Conservation (phyloP, 2,329 filamentous ascomycete genomes). For the Cadophora sp. region DNA sequence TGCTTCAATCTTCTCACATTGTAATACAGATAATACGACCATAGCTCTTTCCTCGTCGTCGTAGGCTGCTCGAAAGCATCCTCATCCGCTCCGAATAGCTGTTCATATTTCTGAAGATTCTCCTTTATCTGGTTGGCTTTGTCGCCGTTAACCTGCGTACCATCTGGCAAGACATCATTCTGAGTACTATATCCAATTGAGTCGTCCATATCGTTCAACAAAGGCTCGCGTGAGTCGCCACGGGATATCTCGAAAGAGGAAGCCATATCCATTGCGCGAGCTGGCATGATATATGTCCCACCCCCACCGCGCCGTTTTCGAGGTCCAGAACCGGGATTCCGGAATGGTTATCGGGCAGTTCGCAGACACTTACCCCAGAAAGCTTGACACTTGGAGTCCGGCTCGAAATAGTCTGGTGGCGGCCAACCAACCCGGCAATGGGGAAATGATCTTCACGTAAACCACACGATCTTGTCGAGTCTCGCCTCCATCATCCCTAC, state of each 20-base stretch:
- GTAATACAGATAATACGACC: constrained; percentile 53
- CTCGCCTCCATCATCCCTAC: not conserved
- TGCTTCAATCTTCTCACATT: constrained; percentile 41
- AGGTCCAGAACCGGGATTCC: constrained; percentile 1
- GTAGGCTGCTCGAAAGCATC: constrained; percentile 47
- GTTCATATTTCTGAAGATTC: constrained; percentile 43
- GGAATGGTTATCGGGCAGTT: constrained; percentile 13
- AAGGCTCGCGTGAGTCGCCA: not conserved
- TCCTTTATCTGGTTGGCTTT: constrained; percentile 33
- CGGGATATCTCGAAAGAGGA: constrained; percentile 4
- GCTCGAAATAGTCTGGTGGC: constrained; percentile 5
- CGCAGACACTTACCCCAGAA: constrained; percentile 16
- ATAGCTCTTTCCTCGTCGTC: constrained; percentile 49
- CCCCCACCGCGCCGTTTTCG: not conserved
- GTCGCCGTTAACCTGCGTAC: constrained; percentile 11
- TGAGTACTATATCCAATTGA: constrained; percentile 17
- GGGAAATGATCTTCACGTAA: constrained; percentile 21
- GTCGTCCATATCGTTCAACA: constrained; percentile 21
- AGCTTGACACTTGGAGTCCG: constrained; percentile 7
- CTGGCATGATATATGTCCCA: constrained; percentile 13
- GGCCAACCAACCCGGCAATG: not conserved
- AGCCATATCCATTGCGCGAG: not conserved
- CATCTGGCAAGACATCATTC: constrained; percentile 14
- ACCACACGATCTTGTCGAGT: not conserved
- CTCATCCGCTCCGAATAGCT: constrained; percentile 47